These are phyloP conservation scores for Sordaria brevicollis DNA, from an alignment of 495 filamentous ascomycete species.

Conservation along the genomic window DNA sequence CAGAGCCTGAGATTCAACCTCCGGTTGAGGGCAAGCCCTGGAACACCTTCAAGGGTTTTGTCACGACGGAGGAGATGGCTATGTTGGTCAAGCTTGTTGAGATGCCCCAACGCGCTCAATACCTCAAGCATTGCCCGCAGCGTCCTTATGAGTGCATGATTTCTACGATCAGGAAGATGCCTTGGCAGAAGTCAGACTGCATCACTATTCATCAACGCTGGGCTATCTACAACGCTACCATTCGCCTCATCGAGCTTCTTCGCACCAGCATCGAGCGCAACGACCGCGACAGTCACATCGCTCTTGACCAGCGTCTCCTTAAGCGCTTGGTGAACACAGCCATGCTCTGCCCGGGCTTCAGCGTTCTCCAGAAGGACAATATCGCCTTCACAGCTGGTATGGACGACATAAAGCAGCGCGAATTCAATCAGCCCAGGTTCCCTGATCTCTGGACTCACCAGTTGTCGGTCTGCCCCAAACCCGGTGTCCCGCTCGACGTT, in stretches of 20 bases:
- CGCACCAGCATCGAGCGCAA: conserved; percentile 5
- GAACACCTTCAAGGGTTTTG: conserved; percentile 61
- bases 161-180: conserved; percentile 64
- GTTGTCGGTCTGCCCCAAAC: conserved; percentile 30
- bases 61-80: conserved; percentile 61
- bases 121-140: conserved; percentile 53
- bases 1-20: conserved; percentile 32
- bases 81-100: conserved; percentile 58
- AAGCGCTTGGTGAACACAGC: conserved; percentile 47
- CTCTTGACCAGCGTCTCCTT: conserved; percentile 44
- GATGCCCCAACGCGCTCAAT: conserved; percentile 53
- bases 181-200: conserved; percentile 52
- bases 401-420: conserved; percentile 4
- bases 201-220: conserved; percentile 59
- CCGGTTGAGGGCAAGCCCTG: conserved; percentile 35
- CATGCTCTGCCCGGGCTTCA: conserved; percentile 55
- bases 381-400: conserved; percentile 24
- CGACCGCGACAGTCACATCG: conserved; percentile 28
- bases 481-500: conserved; percentile 29
- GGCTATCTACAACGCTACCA: conserved; percentile 40
- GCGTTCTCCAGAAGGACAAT: conserved; percentile 48
- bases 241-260: conserved; percentile 34
- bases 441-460: conserved; percentile 31
- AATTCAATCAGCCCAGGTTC: conserved; percentile 27
- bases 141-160: conserved; percentile 68